Base-by-base conservation (phyloP, 2,329 filamentous ascomycete genomes). In the Fusarium concolor region DNA sequence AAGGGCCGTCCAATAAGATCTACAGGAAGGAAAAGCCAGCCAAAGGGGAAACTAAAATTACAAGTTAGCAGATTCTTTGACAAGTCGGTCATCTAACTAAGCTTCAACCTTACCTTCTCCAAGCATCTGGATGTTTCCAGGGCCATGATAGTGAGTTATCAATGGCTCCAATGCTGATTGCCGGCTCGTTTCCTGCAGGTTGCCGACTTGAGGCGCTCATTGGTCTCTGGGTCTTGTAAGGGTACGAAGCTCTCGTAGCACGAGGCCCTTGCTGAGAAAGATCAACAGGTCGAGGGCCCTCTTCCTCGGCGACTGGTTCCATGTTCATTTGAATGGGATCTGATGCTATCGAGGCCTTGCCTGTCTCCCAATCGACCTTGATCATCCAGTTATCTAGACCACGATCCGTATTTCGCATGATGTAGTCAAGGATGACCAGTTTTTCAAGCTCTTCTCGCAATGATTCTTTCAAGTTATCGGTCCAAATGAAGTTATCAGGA, bases 361-460 rank as follows among this genome's bases (percentile, higher is more conserved):
- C 89, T 4, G 87, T 89, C 71, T 93, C 87, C 85, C 90, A 93
- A 78, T 99, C 94, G 31, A 99, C 92, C 78, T 93, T 96, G 76
- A 99, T 94, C 96, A 99, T 99, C 96, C 96, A 99, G 74, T 99
- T 99, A 78, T 99, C 96, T 57, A 97, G 84, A 3, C 96, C 96
- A 80, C 96, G 88, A 78, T 99, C 96, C 3, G 96, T 99, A 76
- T 99, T 99, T 59, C 96, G 89, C 96, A 99, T 99, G 67, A 99
- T 97, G 77, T 99, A 99, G 80, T 99, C 96, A 69, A 99, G 80
- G 74, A 99, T 97, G 22, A 99, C 96, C 10, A 99, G 84, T 79
- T 97, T 98, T 81, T 99, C 96, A 46, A 99, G 85, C 80, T 98
- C 92, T 78, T 99, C 96, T 37, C 96, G 86, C 77, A 99, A 97